Evolutionary conservation across 345 rosid genomes (phyloP).

Genomic region (Ceriops zippeliana): DNA sequence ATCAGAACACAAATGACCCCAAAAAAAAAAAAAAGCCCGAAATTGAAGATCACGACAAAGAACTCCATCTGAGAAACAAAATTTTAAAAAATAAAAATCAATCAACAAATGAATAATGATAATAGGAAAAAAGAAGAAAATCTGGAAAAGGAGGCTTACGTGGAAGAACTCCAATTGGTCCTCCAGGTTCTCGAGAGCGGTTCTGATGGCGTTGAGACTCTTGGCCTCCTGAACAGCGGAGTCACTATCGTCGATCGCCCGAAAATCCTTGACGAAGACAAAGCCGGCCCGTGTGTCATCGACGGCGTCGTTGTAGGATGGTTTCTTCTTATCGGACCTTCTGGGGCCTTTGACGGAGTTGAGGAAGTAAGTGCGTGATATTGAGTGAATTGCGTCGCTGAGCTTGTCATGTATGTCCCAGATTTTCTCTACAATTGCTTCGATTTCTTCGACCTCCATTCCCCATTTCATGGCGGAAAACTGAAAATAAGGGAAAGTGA

Average conservation of each 20-base stretch:
- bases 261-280: conserved; percentile 75
- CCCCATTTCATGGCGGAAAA: conserved; percentile 46
- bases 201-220: conserved; percentile 78
- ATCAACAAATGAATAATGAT: neutral
- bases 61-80: neutral
- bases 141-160: conserved; percentile 37
- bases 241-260: conserved; percentile 44
- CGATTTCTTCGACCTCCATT: conserved; percentile 90
- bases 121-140: neutral
- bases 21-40: neutral
- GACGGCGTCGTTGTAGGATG: conserved; percentile 23
- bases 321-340: conserved; percentile 43
- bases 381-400: conserved; percentile 88
- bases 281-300: conserved; percentile 52
- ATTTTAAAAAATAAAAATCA: neutral
- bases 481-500: neutral
- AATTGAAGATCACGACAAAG: neutral
- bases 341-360: conserved; percentile 45
- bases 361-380: conserved; percentile 77
- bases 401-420: conserved; percentile 98
- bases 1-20: neutral
- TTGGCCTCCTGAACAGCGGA: conserved; percentile 76
- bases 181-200: conserved; percentile 93
- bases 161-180: conserved; percentile 96
- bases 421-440: conserved; percentile 80